These are phyloP conservation scores for Nothophaeocryptopus gaeumannii DNA, from an alignment of 2,329 filamentous ascomycete species.

Conservation along the genomic window DNA sequence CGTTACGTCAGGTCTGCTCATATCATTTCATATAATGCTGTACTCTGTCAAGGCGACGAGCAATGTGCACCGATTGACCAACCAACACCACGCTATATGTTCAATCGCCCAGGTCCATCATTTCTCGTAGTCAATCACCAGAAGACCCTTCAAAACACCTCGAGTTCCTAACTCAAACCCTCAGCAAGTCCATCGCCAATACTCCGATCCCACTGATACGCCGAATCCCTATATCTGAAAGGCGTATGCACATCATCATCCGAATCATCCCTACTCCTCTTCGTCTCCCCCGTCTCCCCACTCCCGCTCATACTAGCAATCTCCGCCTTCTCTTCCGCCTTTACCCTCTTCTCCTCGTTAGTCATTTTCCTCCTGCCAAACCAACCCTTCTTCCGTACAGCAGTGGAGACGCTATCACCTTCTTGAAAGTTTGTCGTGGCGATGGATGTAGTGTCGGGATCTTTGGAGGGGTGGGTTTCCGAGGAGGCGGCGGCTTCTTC, in stretches of 20 bases:
- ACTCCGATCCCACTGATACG: conserved; percentile 60
- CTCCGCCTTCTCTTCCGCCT: conserved; percentile 24
- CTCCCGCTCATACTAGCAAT: conserved; percentile 24
- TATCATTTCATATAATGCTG: no score
- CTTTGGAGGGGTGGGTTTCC: not conserved
- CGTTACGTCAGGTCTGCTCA: no score
- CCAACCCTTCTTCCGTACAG: conserved; percentile 29
- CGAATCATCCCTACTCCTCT: conserved; percentile 34
- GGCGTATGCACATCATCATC: conserved; percentile 51
- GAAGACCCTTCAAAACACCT: not conserved
- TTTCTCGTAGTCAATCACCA: not conserved
- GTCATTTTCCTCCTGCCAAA: conserved; percentile 24
- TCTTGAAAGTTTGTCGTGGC: conserved; percentile 16
- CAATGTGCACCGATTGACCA: not conserved
- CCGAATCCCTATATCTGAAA: conserved; percentile 49
- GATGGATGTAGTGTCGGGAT: conserved; percentile 11
- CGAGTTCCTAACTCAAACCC: conserved; percentile 64
- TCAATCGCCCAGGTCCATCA: not conserved
- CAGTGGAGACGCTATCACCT: conserved; percentile 18
- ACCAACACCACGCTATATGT: not conserved
- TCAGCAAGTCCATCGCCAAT: conserved; percentile 82
- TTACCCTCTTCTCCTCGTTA: conserved; percentile 14
- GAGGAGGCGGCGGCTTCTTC: conserved; percentile 19
- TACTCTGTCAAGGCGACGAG: no score
- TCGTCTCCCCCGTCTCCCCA: conserved; percentile 26